phyloP scores from a whole-genome alignment of 345 rosid genomes.

The Raphanus sativus region DNA sequence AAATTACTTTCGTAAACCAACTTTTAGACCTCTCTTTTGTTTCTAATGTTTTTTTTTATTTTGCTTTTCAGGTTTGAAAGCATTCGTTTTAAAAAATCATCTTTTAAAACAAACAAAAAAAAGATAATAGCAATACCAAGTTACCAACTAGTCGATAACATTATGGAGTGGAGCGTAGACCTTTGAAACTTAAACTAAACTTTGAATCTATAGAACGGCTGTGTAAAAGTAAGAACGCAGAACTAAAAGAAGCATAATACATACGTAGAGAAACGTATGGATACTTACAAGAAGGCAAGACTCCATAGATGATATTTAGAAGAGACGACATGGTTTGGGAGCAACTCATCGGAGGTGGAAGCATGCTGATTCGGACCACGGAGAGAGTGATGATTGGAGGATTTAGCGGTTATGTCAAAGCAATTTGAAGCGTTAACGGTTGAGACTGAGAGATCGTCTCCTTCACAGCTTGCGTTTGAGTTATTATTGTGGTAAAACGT shows the following conservation, averaged over 20 bases:
- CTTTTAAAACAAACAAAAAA: too few species aligned
- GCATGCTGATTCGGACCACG: slow-evolving; percentile 34
- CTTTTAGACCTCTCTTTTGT: slow-evolving; percentile 40
- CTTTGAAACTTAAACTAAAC: not conserved
- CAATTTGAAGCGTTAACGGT: slow-evolving; percentile 59
- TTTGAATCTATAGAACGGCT: slow-evolving; percentile 7
- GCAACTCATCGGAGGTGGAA: slow-evolving; percentile 45
- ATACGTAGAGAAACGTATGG: not conserved
- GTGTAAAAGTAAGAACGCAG: slow-evolving; percentile 1
- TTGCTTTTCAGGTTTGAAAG: not conserved
- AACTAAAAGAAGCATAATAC: not conserved
- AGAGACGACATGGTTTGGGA: slow-evolving; percentile 46
- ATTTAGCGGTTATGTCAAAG: slow-evolving; percentile 58
- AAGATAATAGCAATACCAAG: not conserved
- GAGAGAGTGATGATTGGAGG: slow-evolving; percentile 44
- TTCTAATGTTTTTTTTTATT: slow-evolving; percentile 16
- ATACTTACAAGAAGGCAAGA: too few species aligned
- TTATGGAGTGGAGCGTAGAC: slow-evolving; percentile 9
- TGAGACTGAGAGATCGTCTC: slow-evolving; percentile 57
- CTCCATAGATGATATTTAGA: slow-evolving; percentile 62
- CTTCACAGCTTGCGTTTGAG: slow-evolving; percentile 52
- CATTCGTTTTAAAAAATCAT: not conserved
- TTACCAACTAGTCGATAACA: not conserved
- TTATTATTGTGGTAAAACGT: slow-evolving; percentile 29
- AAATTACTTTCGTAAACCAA: slow-evolving; percentile 31